phyloP scores from a whole-genome alignment of 129 eudicot species.

The Chrysanthemum lavandulifolium region DNA sequence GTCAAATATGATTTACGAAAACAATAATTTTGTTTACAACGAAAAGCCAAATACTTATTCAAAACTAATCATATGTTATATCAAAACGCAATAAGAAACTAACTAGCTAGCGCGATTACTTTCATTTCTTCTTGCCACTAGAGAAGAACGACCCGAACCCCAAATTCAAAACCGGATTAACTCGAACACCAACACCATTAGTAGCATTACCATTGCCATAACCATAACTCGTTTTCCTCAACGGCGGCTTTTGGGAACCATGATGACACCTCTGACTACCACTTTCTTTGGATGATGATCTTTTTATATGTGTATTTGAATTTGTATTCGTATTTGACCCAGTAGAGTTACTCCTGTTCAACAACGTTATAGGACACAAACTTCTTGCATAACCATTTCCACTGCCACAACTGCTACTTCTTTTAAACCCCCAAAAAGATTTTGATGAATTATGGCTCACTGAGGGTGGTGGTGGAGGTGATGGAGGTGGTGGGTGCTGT shows the following conservation, averaged over 20 bases:
- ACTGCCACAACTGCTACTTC: slow-evolving; percentile 77
- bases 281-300: slow-evolving; percentile 38
- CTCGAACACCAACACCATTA: slow-evolving; percentile 33
- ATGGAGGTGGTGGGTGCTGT: slow-evolving; percentile 12
- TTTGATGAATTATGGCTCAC: slow-evolving; percentile 20
- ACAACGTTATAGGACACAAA: slow-evolving; percentile 67
- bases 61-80: no score
- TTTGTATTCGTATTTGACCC: slow-evolving; percentile 52
- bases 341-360: slow-evolving; percentile 79
- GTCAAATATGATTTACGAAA: background rate
- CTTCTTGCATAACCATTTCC: slow-evolving; percentile 66
- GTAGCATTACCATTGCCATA: slow-evolving; percentile 14
- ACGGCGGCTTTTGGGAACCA: slow-evolving; percentile 65
- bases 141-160: slow-evolving; percentile 80
- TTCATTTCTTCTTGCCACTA: slow-evolving; percentile 56
- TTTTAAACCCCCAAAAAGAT: slow-evolving; percentile 76
- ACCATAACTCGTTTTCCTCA: slow-evolving; percentile 45
- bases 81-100: no score
- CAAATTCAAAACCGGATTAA: slow-evolving; percentile 71
- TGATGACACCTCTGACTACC: slow-evolving; percentile 33
- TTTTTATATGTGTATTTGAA: slow-evolving; percentile 32
- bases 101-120: slow-evolving; percentile 1
- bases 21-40: background rate
- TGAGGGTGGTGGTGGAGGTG: slow-evolving; percentile 21
- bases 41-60: no score